Conservation (phyloP, 441 rosid species). For the Adansonia gregorii region DNA sequence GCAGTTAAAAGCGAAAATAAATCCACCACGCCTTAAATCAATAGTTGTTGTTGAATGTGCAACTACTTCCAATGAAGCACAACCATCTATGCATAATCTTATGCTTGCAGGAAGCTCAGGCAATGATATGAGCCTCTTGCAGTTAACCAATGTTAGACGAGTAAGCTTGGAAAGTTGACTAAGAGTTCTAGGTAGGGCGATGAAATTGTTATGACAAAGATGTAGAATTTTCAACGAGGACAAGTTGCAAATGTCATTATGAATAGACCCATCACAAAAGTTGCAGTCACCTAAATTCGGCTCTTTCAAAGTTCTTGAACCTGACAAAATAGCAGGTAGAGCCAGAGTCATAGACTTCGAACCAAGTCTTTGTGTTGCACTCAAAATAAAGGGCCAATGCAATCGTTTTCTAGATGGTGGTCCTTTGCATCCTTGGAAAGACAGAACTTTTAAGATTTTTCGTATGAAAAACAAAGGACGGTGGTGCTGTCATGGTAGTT, state of each 20-base stretch:
- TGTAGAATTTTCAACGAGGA: constrained; percentile 34
- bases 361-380: no score
- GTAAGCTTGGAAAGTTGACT: constrained; percentile 40
- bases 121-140: constrained; percentile 46
- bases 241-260: constrained; percentile 39
- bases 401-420: not conserved
- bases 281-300: constrained; percentile 48
- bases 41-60: not conserved
- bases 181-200: constrained; percentile 42
- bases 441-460: constrained; percentile 17
- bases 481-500: constrained; percentile 25
- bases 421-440: not conserved
- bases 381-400: not conserved
- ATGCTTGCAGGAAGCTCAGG: constrained; percentile 44
- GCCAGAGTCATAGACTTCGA: not conserved
- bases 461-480: constrained; percentile 24
- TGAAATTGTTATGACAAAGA: constrained; percentile 44
- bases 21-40: not conserved
- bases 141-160: constrained; percentile 35
- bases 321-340: constrained; percentile 33
- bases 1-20: not conserved
- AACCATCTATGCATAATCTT: not conserved
- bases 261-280: constrained; percentile 45
- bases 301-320: constrained; percentile 36
- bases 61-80: not conserved